Evolutionary conservation across 192 early-diverging fungal genomes (phyloP), one percentile per base, ranked within the genome.

Genomic region (Kickxella alabastrina): DNA sequence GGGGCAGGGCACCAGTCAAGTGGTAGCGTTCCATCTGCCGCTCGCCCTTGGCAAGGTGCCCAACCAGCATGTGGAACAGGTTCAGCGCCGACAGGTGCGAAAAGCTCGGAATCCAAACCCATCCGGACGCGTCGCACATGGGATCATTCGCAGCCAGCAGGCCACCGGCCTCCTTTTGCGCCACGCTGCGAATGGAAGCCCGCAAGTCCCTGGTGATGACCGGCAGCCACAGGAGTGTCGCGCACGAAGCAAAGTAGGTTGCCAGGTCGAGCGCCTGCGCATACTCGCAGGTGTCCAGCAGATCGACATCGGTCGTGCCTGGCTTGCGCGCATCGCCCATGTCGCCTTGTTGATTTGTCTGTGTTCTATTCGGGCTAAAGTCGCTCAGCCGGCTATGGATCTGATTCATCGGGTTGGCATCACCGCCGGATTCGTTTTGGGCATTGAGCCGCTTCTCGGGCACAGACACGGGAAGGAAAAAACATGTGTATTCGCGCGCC

Each of bases 1-100:
- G 23, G 2, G 47, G 57, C 9, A 49, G 43, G 3, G 28, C 26
- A 2, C 58, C 65, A 2, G 43, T 43, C 49, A 68, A 27, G 23
- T 68, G 54, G 39, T 45, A 61, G 19, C 58, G 62, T 62, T 73
- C 69, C 54, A 73, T 49, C 46, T 73, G 69, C 18, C 54, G 49
- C 37, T 73, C 69, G 21, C 69, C 69, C 31, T 54, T 57, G 44
- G 69, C 57, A 32, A 73, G 1, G 27, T 73, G 58, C 3, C 50
- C 44, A n/a, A 73, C 54, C 0, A 45, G 26, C 22, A 41, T 10
- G n/a, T 61, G 54, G 34, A 73, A 62, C 24, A 73, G 50, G 32
- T 58, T 60, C 45, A 73, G 50, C 2, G 54, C 54, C 4, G 43
- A 24, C 12, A 73, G 45, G 28, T 73, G 69, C 3, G 62, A 52